phyloP scores from a whole-genome alignment of 2,329 filamentous ascomycete species.

The Neopestalotiopsis rosae region DNA sequence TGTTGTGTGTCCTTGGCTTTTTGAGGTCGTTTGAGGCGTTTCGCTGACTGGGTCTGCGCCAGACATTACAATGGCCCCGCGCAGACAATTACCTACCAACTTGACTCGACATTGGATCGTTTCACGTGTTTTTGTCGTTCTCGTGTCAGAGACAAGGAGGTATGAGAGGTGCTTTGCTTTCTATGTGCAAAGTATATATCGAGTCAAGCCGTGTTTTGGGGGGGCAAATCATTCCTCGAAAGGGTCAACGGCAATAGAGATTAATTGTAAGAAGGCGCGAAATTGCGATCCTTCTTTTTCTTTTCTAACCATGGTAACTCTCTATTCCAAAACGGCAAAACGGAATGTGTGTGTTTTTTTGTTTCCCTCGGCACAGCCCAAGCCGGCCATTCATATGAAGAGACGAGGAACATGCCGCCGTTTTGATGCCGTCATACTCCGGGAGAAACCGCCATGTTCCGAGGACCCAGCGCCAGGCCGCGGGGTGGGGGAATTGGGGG shows the following conservation, averaged over 20 bases:
- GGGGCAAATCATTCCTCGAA: not conserved
- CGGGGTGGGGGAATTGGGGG: not conserved
- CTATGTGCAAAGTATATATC: not conserved
- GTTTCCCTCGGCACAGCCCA: not conserved
- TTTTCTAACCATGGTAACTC: not conserved
- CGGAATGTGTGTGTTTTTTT: not conserved
- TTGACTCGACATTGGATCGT: not conserved
- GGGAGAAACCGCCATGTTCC: constrained; percentile 26
- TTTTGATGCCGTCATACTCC: constrained; percentile 24
- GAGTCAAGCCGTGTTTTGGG: constrained; percentile 1
- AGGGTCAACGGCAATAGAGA: not conserved
- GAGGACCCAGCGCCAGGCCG: not conserved
- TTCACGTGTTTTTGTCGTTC: not conserved
- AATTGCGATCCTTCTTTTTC: not conserved
- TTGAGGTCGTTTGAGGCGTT: not conserved
- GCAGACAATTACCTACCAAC: not conserved
- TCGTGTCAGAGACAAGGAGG: not conserved
- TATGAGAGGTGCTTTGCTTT: not conserved
- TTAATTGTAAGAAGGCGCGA: not conserved
- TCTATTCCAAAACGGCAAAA: not conserved
- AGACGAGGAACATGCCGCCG: constrained; percentile 19
- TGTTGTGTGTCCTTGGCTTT: not conserved
- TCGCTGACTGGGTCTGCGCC: not conserved
- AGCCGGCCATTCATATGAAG: not conserved
- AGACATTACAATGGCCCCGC: too few species aligned